Conservation (phyloP, 2,329 filamentous ascomycete species). For the Chalara sp. region DNA sequence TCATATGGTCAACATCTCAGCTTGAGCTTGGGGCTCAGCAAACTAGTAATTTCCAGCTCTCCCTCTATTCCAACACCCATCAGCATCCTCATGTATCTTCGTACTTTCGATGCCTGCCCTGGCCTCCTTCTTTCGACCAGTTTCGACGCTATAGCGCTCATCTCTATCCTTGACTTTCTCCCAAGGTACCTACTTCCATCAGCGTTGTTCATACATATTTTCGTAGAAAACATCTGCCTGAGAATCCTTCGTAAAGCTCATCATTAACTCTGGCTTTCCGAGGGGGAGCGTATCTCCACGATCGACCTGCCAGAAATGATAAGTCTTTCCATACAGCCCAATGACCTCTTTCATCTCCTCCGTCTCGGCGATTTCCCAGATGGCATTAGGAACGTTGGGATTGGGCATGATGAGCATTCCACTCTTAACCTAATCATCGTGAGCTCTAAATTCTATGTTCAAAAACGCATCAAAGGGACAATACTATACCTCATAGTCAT, state of each 20-base stretch:
- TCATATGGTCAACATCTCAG: too few species aligned
- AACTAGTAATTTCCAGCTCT: neutral
- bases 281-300: constrained; percentile 49
- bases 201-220: constrained; percentile 15
- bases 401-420: constrained; percentile 72
- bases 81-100: constrained; percentile 38
- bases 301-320: constrained; percentile 83
- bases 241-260: constrained; percentile 45
- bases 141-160: constrained; percentile 44
- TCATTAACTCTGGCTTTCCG: constrained; percentile 57
- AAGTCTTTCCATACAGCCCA: constrained; percentile 74
- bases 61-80: constrained; percentile 37
- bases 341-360: constrained; percentile 74
- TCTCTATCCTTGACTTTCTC: constrained; percentile 41
- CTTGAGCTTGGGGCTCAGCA: too few species aligned
- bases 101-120: constrained; percentile 43
- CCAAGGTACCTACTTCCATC: constrained; percentile 27
- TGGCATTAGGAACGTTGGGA: constrained; percentile 46
- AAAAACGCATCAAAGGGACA: constrained; percentile 55
- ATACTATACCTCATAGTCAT: constrained; percentile 52
- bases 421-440: constrained; percentile 15
- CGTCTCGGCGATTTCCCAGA: constrained; percentile 72
- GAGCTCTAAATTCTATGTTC: constrained; percentile 62
- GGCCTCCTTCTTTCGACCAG: constrained; percentile 42
- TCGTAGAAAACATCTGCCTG: constrained; percentile 32